Evolutionary conservation across 2,329 filamentous ascomycete species (phyloP), one percentile per base, ranked within the genome.

Genomic region (Biscogniauxia marginata): DNA sequence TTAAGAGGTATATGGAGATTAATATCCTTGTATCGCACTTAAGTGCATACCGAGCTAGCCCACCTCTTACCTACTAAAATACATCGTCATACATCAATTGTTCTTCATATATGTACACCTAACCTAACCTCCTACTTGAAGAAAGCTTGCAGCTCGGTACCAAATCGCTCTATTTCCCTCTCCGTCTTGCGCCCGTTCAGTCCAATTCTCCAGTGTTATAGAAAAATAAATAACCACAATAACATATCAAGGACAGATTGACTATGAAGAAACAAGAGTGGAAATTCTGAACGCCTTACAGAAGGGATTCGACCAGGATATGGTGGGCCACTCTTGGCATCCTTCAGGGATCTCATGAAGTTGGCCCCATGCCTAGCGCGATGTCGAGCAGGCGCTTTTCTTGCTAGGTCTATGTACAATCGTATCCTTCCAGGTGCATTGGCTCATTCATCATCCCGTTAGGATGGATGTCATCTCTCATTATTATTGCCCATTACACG

Each of bases 321-420:
- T 11, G 30, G 30, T 39, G 30, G 30, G 13, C 30, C 30, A 39
- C 11, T 39, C 30, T 59, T 54, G 57, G 57, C 53, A 56, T 58
- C 48, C 49, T 56, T 56, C 60, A 60, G 57, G 61, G 63, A 59
- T 62, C 43, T 25, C 19, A 59, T 57, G 54, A 50, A 48, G 48
- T 20, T 8, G 19, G 49, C 30, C 61, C 60, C 48, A 49, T 55
- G 30, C 51, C 53, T 64, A 63, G 60, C 51, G 57, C 53, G 53
- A 63, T 64, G 61, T 64, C 62, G 54, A 63, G 58, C 58, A 64
- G 57, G 56, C 55, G 54, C 51, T 54, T 53, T 55, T 53, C 46
- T 53, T 55, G 46, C 45, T 44, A 34, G 7, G 18, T 49, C 22
- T 24, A 49, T 22, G 47, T 24, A n/a, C n/a, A n/a, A n/a, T n/a